A percentile compares a stretch with the other conserved stretches of the same genome.
Conservation (phyloP, 2,329 filamentous ascomycete species). For the Arthrobotrys conoides region DNA sequence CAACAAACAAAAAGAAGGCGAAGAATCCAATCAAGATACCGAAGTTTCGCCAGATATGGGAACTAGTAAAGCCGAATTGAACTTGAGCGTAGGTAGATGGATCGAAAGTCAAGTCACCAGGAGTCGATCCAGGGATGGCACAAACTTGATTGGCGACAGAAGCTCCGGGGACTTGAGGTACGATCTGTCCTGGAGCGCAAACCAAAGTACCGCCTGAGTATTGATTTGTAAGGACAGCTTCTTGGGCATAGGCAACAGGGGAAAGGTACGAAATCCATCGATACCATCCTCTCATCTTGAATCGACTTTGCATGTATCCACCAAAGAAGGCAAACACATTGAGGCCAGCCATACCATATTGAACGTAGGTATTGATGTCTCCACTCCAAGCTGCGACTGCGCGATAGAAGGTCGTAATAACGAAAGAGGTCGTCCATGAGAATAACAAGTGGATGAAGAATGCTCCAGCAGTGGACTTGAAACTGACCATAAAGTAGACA, state of each 20-base stretch:
- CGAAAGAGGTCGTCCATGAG: constrained; percentile 73
- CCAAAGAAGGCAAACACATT: constrained; percentile 76
- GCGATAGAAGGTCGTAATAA: constrained; percentile 76
- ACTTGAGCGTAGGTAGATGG: constrained; percentile 73
- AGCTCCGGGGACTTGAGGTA: constrained; percentile 73
- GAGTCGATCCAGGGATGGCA: constrained; percentile 72
- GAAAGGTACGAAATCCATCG: constrained; percentile 75
- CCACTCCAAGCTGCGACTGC: constrained; percentile 77
- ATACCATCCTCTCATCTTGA: constrained; percentile 68
- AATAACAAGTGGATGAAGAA: constrained; percentile 70
- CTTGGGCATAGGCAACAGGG: constrained; percentile 75
- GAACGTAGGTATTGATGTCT: constrained; percentile 76
- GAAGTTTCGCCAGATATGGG: constrained; percentile 79
- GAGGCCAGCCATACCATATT: constrained; percentile 75
- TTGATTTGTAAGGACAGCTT: constrained; percentile 78
- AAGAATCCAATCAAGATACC: constrained; percentile 83
- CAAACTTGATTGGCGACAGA: constrained; percentile 71
- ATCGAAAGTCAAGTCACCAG: constrained; percentile 70
- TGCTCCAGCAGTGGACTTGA: constrained; percentile 74
- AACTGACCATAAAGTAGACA: constrained; percentile 76
- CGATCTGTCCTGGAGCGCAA: constrained; percentile 74
- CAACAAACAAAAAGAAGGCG: constrained; percentile 80
- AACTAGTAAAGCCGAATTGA: constrained; percentile 73
- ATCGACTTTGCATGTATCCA: constrained; percentile 78
- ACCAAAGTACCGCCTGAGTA: constrained; percentile 73